Percentiles rank a stretch among this genome's conserved stretches.
phyloP scores from a whole-genome alignment of 106 monocot genomes.

The Acanthochlamys bracteata region DNA sequence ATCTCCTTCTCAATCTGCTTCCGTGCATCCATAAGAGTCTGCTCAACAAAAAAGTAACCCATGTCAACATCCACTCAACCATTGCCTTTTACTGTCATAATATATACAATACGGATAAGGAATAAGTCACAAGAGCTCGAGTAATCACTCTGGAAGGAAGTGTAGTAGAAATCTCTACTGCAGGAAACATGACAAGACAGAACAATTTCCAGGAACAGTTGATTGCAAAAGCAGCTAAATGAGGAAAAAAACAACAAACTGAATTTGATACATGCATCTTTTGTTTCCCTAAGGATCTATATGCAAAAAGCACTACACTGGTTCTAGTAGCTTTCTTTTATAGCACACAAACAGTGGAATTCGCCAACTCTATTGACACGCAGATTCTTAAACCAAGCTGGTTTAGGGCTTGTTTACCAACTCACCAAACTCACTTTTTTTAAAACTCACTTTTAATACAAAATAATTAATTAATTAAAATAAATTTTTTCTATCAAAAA shows the following conservation, averaged over 20 bases:
- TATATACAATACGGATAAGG: slow-evolving; percentile 14
- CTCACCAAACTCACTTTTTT: too few relatives aligned
- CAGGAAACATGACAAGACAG: neutral
- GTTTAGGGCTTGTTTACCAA: too few relatives aligned
- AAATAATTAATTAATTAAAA: too few relatives aligned
- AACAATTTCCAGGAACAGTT: neutral
- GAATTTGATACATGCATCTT: too few relatives aligned
- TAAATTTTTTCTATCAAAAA: too few relatives aligned
- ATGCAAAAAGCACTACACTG: too few relatives aligned
- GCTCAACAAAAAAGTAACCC: slow-evolving; percentile 86
- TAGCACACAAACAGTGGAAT: neutral
- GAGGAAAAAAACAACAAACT: neutral
- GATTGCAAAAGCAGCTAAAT: neutral
- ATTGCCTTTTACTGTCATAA: too few relatives aligned
- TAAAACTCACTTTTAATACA: too few relatives aligned
- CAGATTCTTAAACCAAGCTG: too few relatives aligned
- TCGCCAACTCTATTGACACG: neutral
- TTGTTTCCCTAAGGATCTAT: too few relatives aligned
- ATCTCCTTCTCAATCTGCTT: slow-evolving; percentile 96
- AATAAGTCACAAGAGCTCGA: neutral
- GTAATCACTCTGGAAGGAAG: neutral
- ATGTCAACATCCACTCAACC: slow-evolving; percentile 51
- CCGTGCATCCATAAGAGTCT: slow-evolving; percentile 98
- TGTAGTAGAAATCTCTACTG: neutral
- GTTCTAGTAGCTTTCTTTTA: too few relatives aligned